These are phyloP conservation scores for Trichocladium antarcticum DNA, from an alignment of 495 filamentous ascomycete genomes.

Conservation along the genomic window DNA sequence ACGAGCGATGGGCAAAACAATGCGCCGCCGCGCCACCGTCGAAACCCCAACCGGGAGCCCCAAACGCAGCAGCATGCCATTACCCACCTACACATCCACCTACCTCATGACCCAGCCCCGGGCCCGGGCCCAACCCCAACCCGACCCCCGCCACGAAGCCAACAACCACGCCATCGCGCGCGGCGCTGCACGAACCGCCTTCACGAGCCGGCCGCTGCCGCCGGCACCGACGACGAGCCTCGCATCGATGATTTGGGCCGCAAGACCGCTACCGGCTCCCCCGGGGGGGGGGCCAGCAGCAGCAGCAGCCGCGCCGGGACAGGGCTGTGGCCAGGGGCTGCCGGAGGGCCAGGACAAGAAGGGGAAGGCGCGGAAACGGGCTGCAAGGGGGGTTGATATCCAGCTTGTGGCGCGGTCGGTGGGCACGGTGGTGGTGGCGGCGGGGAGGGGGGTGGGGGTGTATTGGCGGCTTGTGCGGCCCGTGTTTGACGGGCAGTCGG, in stretches of 20 bases:
- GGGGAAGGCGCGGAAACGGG: background rate
- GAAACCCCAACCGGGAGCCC: background rate
- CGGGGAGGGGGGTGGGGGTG: constrained; percentile 6
- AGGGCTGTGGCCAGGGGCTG: background rate
- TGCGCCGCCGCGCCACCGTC: constrained; percentile 17
- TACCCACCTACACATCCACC: constrained; percentile 18
- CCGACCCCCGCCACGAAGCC: background rate
- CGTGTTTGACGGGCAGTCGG: constrained; percentile 21
- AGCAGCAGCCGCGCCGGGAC: background rate
- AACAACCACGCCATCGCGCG: constrained; percentile 16
- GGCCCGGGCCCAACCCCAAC: background rate
- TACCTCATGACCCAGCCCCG: background rate
- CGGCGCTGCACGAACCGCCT: constrained; percentile 21
- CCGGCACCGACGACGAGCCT: background rate
- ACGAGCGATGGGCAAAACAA: constrained; percentile 19
- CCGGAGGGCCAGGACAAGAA: background rate
- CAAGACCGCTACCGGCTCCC: background rate
- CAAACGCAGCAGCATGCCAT: constrained; percentile 5
- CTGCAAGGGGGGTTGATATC: background rate
- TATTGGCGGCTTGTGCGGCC: constrained; percentile 24
- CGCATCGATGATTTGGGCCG: background rate
- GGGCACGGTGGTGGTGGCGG: constrained; percentile 5
- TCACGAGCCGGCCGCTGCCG: constrained; percentile 4
- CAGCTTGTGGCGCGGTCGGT: background rate
- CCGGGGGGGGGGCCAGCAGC: background rate